Conservation (phyloP, 257 asterid genomes). For the Forsythia suspensa region DNA sequence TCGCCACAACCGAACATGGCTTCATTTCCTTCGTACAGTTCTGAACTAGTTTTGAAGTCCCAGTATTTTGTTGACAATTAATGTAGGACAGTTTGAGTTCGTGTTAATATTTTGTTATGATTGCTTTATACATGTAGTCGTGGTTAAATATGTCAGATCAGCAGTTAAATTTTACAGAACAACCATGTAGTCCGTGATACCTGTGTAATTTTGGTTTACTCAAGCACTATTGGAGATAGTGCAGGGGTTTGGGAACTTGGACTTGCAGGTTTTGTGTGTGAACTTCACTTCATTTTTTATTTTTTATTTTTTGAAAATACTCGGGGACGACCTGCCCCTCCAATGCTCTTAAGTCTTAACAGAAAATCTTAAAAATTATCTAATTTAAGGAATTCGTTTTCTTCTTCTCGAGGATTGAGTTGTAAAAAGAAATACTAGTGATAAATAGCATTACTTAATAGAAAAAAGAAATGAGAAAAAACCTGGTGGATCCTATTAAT, state of each 20-base stretch:
- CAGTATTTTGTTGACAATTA: background rate
- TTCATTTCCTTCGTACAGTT: background rate
- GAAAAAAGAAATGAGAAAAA: background rate
- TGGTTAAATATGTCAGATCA: background rate
- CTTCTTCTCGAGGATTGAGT: too few species aligned
- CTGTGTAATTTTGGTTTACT: background rate
- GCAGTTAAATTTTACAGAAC: background rate
- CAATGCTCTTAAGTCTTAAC: too few species aligned
- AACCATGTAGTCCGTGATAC: background rate
- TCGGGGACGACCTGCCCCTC: too few species aligned
- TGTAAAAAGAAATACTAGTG: too few species aligned
- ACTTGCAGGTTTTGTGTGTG: too few species aligned
- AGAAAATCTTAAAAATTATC: too few species aligned
- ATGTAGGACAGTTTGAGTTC: too few species aligned
- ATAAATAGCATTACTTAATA: too few species aligned
- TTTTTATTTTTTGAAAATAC: too few species aligned
- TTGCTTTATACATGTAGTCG: background rate
- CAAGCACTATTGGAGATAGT: background rate
- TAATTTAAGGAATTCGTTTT: too few species aligned
- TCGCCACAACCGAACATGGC: background rate
- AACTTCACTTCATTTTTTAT: too few species aligned
- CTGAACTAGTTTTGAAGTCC: background rate
- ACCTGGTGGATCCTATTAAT: conserved; percentile 7
- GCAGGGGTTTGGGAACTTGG: background rate
- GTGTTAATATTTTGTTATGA: too few species aligned